phyloP scores from a whole-genome alignment of 495 filamentous ascomycete genomes.

The Aeminium ludgeri region DNA sequence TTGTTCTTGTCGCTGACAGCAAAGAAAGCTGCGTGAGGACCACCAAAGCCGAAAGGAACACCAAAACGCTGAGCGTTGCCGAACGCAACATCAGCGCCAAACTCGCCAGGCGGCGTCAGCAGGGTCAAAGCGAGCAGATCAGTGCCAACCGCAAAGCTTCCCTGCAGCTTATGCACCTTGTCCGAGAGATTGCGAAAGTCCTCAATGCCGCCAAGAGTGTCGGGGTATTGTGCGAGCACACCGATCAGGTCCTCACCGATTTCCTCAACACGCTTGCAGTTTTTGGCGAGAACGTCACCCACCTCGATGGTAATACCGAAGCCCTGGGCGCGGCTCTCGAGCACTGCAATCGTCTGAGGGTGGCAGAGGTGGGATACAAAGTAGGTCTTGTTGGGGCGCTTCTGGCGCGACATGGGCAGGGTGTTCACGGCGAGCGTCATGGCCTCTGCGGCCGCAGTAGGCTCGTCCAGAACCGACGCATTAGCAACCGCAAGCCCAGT shows the following conservation, averaged over 20 bases:
- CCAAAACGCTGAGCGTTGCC: conserved; percentile 91
- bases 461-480: conserved; percentile 85
- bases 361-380: conserved; percentile 72
- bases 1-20: conserved; percentile 85
- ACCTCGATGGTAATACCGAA: conserved; percentile 71
- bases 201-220: conserved; percentile 68
- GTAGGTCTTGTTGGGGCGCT: conserved; percentile 59
- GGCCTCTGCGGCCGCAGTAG: conserved; percentile 87
- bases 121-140: conserved; percentile 83
- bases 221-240: conserved; percentile 87
- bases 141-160: conserved; percentile 75
- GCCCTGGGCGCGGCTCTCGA: conserved; percentile 77
- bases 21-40: conserved; percentile 95
- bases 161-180: conserved; percentile 59
- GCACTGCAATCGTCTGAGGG: conserved; percentile 76
- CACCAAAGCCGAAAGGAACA: conserved; percentile 86
- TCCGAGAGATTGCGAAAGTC: conserved; percentile 62
- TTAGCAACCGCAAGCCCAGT: conserved; percentile 83
- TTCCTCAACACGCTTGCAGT: conserved; percentile 45
- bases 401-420: conserved; percentile 54
- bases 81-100: conserved; percentile 93
- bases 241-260: conserved; percentile 75
- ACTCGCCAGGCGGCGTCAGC: conserved; percentile 84
- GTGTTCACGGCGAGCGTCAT: conserved; percentile 87
- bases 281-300: conserved; percentile 50